A percentile compares a stretch with the other conserved stretches of the same genome.
phyloP scores from a whole-genome alignment of 176 grass and related monocot genomes.

The Triticum turgidum region DNA sequence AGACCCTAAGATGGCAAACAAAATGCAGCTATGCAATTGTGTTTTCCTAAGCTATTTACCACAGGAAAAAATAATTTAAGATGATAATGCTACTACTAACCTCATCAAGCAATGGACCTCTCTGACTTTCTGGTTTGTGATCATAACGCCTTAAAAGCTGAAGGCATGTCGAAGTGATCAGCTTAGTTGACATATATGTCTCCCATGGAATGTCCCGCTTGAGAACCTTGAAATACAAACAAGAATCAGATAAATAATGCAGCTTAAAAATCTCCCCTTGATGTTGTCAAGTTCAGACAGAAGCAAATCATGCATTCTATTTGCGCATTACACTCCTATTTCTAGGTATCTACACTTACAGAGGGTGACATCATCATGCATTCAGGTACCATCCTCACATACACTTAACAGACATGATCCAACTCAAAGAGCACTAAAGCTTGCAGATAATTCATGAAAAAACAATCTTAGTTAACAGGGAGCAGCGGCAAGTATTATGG shows the following conservation, averaged over 20 bases:
- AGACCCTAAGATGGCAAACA: neutral
- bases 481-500: neutral
- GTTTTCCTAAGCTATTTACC: neutral
- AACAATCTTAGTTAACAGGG: neutral
- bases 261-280: neutral
- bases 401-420: neutral
- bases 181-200: constrained; percentile 88
- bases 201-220: constrained; percentile 99
- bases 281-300: neutral
- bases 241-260: constrained; percentile 16
- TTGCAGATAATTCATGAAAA: neutral
- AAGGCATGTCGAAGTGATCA: constrained; percentile 79
- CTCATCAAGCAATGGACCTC: constrained; percentile 84
- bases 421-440: neutral
- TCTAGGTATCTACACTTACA: neutral
- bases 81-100: constrained; percentile 42
- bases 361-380: neutral
- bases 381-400: neutral
- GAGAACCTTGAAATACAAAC: constrained; percentile 73
- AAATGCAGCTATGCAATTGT: neutral
- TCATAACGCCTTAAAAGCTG: constrained; percentile 83
- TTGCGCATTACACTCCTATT: neutral
- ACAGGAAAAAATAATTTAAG: neutral
- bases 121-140: constrained; percentile 71
- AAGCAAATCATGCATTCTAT: neutral